phyloP scores from a whole-genome alignment of 208 protist species.

The Leishmania guyanensis region DNA sequence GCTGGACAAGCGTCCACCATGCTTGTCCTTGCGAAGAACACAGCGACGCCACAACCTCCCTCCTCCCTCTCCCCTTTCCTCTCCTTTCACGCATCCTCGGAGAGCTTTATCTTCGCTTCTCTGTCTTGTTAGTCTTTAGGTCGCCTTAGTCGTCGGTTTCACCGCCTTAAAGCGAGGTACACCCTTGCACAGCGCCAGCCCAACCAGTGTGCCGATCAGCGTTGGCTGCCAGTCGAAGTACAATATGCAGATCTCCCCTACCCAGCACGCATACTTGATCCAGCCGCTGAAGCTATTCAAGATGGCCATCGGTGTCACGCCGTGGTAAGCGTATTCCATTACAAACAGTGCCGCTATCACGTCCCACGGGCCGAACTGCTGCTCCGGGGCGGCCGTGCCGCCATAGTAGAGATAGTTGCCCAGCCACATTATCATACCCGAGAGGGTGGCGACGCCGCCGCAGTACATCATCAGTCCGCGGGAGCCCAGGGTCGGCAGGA shows the following conservation, averaged over 20 bases:
- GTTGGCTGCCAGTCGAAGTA: conserved; percentile 93
- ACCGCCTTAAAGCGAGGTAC: conserved; percentile 60
- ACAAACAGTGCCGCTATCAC: conserved; percentile 81
- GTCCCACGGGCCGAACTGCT: conserved; percentile 93
- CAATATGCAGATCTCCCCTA: conserved; percentile 82
- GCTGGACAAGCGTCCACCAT: neutral
- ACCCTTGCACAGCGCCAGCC: conserved; percentile 68
- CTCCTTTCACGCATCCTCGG: neutral
- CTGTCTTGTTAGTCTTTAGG: neutral
- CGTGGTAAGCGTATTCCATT: conserved; percentile 79
- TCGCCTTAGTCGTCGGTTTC: conserved; percentile 28
- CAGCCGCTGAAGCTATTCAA: conserved; percentile 89
- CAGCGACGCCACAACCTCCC: neutral
- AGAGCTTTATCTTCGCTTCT: neutral
- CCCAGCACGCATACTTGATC: conserved; percentile 88
- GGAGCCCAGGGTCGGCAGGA: conserved; percentile 75
- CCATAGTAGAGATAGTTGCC: conserved; percentile 68
- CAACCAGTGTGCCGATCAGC: conserved; percentile 67
- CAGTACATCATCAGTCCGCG: conserved; percentile 68
- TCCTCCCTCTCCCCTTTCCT: neutral
- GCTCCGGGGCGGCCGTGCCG: conserved; percentile 46
- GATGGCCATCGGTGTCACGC: conserved; percentile 66
- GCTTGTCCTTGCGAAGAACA: neutral
- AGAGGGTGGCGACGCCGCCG: conserved; percentile 59
- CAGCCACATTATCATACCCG: conserved; percentile 75